Conservation (phyloP, 2,329 filamentous ascomycete genomes). For the Trichoderma sp. region DNA sequence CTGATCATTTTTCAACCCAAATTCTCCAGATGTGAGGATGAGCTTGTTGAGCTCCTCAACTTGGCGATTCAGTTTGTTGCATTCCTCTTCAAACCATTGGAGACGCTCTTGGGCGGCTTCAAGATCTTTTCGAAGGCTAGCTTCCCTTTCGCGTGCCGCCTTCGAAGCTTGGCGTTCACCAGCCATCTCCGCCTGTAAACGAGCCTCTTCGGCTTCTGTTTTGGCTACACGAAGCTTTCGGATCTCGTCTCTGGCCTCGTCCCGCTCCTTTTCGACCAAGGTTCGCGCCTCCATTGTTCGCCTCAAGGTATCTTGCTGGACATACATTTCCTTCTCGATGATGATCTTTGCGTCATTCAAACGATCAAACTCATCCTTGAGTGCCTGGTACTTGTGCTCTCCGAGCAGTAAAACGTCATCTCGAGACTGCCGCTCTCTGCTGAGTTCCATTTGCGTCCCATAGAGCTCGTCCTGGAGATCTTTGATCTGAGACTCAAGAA, state of each 20-base stretch:
- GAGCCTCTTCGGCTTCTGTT: conserved; percentile 79
- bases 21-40: conserved; percentile 85
- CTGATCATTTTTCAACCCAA: conserved; percentile 86
- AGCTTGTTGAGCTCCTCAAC: conserved; percentile 84
- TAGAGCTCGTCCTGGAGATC: conserved; percentile 85
- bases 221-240: conserved; percentile 80
- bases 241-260: conserved; percentile 84
- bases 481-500: conserved; percentile 83
- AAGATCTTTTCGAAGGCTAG: conserved; percentile 73
- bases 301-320: conserved; percentile 86
- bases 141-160: conserved; percentile 76
- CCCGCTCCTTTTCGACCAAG: conserved; percentile 80
- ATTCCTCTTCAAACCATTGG: conserved; percentile 76
- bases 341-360: conserved; percentile 94
- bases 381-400: conserved; percentile 78
- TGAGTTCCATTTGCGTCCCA: conserved; percentile 82
- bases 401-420: conserved; percentile 90
- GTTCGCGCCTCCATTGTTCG: conserved; percentile 79
- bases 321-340: conserved; percentile 96
- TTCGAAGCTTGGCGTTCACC: conserved; percentile 77
- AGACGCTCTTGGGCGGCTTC: conserved; percentile 75
- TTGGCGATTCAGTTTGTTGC: conserved; percentile 70
- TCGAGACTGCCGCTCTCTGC: conserved; percentile 85
- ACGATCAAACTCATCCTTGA: conserved; percentile 81
- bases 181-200: conserved; percentile 74